phyloP scores from a whole-genome alignment of 805 yeast species.

The Ogataea paradorogensis region DNA sequence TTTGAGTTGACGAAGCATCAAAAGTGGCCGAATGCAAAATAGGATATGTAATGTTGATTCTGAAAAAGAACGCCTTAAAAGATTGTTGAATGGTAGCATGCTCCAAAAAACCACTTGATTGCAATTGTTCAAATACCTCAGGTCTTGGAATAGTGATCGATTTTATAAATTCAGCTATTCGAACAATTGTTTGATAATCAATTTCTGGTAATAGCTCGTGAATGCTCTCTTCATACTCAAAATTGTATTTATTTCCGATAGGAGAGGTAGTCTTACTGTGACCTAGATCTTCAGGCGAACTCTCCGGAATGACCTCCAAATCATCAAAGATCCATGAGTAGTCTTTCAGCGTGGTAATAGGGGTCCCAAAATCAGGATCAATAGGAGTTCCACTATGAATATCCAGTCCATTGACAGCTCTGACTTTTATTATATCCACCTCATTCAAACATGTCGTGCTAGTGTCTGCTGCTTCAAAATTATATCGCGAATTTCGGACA shows the following conservation, averaged over 20 bases:
- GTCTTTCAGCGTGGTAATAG: conserved; percentile 9
- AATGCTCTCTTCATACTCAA: conserved; percentile 3
- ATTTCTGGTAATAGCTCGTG: conserved; percentile 3
- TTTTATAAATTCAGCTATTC: conserved; percentile 4
- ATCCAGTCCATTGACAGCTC: background rate
- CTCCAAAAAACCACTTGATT: conserved; percentile 3
- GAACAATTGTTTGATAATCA: background rate
- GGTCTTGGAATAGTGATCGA: background rate
- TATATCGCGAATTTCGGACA: background rate
- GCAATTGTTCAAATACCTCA: background rate
- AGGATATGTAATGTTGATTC: conserved; percentile 12
- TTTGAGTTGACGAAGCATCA: background rate
- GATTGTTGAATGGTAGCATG: conserved; percentile 2
- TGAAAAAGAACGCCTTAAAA: conserved; percentile 8
- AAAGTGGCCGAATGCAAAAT: conserved; percentile 11
- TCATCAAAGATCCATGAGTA: conserved; percentile 14
- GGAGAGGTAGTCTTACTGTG: background rate
- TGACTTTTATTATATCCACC: background rate
- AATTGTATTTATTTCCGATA: conserved; percentile 6
- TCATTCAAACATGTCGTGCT: background rate
- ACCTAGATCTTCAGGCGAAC: background rate
- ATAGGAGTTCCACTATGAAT: background rate
- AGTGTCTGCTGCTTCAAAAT: background rate
- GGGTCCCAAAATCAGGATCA: conserved; percentile 8
- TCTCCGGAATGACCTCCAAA: background rate